Conservation (phyloP, 495 filamentous ascomycete species). For the Tuber indicum region DNA sequence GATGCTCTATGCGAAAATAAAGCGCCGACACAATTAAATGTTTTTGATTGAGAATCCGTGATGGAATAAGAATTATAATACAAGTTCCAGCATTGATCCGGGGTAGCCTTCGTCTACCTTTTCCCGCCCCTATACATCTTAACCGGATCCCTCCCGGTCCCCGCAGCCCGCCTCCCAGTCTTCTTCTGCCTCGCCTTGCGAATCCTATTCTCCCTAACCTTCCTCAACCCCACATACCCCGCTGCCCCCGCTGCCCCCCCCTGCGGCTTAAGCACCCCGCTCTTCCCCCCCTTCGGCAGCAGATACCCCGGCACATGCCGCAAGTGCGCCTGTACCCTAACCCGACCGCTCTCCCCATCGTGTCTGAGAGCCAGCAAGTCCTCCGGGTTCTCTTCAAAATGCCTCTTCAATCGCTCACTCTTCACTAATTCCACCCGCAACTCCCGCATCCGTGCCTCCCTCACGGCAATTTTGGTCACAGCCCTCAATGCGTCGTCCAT, state of each 20-base stretch:
- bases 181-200: constrained; percentile 60
- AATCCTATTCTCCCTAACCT: constrained; percentile 64
- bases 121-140: constrained; percentile 71
- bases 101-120: constrained; percentile 30
- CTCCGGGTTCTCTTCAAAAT: constrained; percentile 94
- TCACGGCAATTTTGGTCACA: constrained; percentile 73
- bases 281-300: constrained; percentile 68
- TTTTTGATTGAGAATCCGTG: not conserved
- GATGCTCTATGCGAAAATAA: not conserved
- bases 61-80: not conserved
- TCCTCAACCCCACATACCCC: constrained; percentile 70
- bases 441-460: constrained; percentile 83
- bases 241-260: constrained; percentile 57
- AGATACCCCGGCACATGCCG: constrained; percentile 95
- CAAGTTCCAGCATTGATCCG: not conserved
- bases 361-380: constrained; percentile 82
- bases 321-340: constrained; percentile 76
- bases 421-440: constrained; percentile 82
- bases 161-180: constrained; percentile 52
- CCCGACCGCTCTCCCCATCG: constrained; percentile 75
- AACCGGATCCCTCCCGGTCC: constrained; percentile 68
- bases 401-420: constrained; percentile 84
- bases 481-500: constrained; percentile 81
- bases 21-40: not conserved
- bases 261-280: constrained; percentile 34